Percentiles rank a stretch among this genome's conserved stretches.
These are phyloP conservation scores for Fragaria ananassa DNA, from an alignment of 306 rosid genomes.

Conservation along the genomic window DNA sequence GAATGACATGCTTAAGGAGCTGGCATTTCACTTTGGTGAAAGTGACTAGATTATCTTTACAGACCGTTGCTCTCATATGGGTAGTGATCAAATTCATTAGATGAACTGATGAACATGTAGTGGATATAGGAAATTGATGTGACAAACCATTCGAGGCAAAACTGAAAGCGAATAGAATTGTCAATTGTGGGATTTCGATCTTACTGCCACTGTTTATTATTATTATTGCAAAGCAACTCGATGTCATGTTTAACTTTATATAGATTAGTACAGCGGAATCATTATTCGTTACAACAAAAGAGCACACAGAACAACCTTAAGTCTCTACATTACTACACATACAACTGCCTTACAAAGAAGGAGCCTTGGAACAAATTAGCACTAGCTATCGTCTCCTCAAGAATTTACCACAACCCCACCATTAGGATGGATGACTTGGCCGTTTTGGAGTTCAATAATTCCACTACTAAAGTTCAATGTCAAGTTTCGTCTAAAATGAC, in stretches of 20 bases:
- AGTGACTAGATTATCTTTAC: neutral
- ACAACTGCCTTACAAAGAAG: neutral
- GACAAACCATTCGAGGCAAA: neutral
- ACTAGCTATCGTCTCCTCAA: constrained; percentile 11
- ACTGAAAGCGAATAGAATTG: neutral
- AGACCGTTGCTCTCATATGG: neutral
- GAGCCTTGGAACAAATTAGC: too few relatives aligned
- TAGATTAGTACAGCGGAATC: too few relatives aligned
- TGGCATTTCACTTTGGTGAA: neutral
- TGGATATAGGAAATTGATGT: neutral
- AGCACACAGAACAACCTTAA: neutral
- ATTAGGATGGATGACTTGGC: constrained; percentile 87
- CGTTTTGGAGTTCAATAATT: constrained; percentile 2
- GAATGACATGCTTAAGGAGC: neutral
- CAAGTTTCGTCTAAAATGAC: neutral
- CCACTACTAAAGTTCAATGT: neutral
- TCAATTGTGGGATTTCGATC: neutral
- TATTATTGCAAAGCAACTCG: too few relatives aligned
- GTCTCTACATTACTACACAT: neutral
- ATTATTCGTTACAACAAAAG: too few relatives aligned
- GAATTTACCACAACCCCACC: constrained; percentile 66
- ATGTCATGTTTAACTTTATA: too few relatives aligned
- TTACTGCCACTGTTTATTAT: neutral
- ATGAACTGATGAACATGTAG: neutral
- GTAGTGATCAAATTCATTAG: neutral